Conservation (phyloP, 371 early-diverging fungal genomes). For the Zopfochytrium polystomum region DNA sequence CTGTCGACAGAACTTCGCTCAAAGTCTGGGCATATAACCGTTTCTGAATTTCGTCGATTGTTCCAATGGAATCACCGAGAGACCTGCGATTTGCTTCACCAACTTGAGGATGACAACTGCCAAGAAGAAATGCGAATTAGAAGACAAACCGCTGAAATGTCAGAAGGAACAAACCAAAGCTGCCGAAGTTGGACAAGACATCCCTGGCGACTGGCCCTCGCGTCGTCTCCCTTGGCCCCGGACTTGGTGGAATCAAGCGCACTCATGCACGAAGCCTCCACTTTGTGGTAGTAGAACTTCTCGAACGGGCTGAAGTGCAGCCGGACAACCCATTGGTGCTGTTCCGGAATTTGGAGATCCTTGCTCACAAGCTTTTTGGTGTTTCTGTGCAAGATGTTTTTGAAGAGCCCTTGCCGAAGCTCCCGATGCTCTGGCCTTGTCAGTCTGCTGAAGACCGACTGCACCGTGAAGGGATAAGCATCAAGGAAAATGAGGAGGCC, state of each 20-base stretch:
- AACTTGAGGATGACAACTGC: slow-evolving; percentile 57
- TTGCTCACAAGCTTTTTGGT: slow-evolving; percentile 49
- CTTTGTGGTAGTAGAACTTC: slow-evolving; percentile 59
- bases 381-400: slow-evolving; percentile 55
- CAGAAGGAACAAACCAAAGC: slow-evolving; percentile 28
- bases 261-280: slow-evolving; percentile 46
- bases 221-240: slow-evolving; percentile 4
- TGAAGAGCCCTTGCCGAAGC: slow-evolving; percentile 40
- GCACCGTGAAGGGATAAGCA: slow-evolving; percentile 33
- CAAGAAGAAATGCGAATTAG: neutral
- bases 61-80: slow-evolving; percentile 37
- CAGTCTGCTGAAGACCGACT: too few species aligned
- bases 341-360: slow-evolving; percentile 60
- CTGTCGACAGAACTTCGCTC: too few species aligned
- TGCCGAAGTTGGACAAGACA: slow-evolving; percentile 45
- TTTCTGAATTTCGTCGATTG: slow-evolving; percentile 48
- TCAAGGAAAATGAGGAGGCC: slow-evolving; percentile 53
- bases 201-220: slow-evolving; percentile 7
- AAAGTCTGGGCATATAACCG: too few species aligned
- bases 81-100: slow-evolving; percentile 43
- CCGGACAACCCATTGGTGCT: slow-evolving; percentile 48
- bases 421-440: too few species aligned
- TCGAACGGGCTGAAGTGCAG: slow-evolving; percentile 59
- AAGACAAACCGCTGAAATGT: neutral
- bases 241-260: neutral